Percentiles rank a stretch among this genome's conserved stretches.
phyloP scores from a whole-genome alignment of 139 green algal species.

The Tetradesmus lagerheimii region DNA sequence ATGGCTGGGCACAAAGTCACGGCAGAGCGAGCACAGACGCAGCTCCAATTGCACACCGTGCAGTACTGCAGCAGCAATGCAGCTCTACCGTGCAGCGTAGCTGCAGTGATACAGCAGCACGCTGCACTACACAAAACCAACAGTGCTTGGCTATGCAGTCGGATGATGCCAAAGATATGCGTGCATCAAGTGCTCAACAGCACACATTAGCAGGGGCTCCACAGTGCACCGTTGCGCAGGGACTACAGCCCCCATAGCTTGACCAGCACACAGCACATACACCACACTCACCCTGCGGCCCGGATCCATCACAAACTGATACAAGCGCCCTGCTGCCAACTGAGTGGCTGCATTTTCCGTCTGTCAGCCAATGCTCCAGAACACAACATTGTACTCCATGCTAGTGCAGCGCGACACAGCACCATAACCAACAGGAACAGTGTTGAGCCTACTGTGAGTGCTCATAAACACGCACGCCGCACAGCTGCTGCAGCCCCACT shows the following conservation, averaged over 20 bases:
- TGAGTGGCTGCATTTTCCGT: not conserved
- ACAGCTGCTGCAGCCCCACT: conserved; percentile 52
- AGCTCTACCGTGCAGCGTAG: not conserved
- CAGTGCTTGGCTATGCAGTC: not conserved
- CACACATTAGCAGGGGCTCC: not conserved
- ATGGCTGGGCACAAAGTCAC: not conserved
- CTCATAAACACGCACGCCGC: not conserved
- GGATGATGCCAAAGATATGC: not conserved
- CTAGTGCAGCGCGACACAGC: not conserved
- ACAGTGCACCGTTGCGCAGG: not conserved
- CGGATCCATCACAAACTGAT: too few relatives aligned
- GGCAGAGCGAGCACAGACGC: not conserved
- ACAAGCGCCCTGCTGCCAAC: too few relatives aligned
- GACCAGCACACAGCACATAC: not conserved
- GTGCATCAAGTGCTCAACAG: not conserved
- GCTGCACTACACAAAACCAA: not conserved
- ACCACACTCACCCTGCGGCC: not conserved
- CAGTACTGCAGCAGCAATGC: not conserved
- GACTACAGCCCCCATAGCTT: not conserved
- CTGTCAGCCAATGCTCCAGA: not conserved
- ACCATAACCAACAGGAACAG: too few relatives aligned
- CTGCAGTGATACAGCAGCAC: not conserved
- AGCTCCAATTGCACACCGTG: not conserved
- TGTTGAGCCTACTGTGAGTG: not conserved
- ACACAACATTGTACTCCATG: not conserved